Evolutionary conservation across 75 land plant genomes (phyloP).

Genomic region (Selaginella tamariscina): DNA sequence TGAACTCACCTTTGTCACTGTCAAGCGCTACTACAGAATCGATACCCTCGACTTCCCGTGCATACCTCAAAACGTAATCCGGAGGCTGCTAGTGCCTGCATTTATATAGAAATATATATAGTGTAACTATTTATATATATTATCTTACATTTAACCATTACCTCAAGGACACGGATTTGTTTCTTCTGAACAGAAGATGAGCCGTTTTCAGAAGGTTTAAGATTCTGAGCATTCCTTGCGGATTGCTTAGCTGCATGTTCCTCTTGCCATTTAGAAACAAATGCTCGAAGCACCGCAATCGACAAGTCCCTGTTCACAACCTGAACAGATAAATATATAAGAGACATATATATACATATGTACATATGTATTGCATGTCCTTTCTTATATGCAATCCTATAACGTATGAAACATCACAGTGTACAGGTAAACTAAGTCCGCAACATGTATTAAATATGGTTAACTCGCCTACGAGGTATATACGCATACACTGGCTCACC

Average conservation of each 20-base stretch:
- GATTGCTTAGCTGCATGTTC: conserved; percentile 36
- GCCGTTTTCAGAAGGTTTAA: background rate
- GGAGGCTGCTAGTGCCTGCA: conserved; percentile 98
- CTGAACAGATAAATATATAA: conserved; percentile 40
- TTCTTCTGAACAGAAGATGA: too few relatives aligned
- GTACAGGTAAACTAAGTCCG: too few relatives aligned
- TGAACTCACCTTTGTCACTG: conserved; percentile 67
- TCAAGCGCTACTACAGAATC: conserved; percentile 77
- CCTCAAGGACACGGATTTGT: conserved; percentile 3
- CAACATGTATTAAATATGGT: too few relatives aligned
- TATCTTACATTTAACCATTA: too few relatives aligned
- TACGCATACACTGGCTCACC: too few relatives aligned
- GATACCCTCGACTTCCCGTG: conserved; percentile 81
- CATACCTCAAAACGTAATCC: conserved; percentile 86
- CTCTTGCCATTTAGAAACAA: conserved; percentile 52
- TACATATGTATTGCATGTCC: too few relatives aligned
- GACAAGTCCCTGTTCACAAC: conserved; percentile 92
- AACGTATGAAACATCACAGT: too few relatives aligned
- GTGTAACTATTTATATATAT: too few relatives aligned
- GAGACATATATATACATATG: too few relatives aligned
- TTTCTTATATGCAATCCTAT: too few relatives aligned
- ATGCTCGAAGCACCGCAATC: conserved; percentile 79
- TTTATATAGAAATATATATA: too few relatives aligned
- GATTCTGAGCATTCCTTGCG: background rate
- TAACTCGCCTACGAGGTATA: too few relatives aligned